These are phyloP conservation scores for Xylaria cubensis DNA, from an alignment of 495 filamentous ascomycete species.

Conservation along the genomic window DNA sequence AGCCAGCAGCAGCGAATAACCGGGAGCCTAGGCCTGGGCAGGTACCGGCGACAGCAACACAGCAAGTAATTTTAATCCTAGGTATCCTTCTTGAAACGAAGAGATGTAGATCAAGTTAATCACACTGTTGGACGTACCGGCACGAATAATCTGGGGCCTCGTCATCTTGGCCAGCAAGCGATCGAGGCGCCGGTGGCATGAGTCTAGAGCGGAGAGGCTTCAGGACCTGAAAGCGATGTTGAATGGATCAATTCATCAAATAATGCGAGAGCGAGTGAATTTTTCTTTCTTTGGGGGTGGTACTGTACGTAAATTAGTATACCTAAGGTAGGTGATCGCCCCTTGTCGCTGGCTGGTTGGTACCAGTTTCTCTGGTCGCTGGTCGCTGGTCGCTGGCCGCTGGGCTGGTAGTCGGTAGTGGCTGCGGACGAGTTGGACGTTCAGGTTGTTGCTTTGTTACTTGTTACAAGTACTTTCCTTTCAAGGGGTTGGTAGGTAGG, in stretches of 20 bases:
- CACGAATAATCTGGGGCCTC: slow-evolving; percentile 78
- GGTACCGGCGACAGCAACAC: background rate
- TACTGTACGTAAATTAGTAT: slow-evolving; percentile 10
- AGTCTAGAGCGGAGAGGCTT: slow-evolving; percentile 33
- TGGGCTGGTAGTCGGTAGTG: too few relatives aligned
- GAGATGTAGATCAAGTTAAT: slow-evolving; percentile 32
- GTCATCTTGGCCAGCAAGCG: slow-evolving; percentile 62
- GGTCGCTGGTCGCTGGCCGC: background rate
- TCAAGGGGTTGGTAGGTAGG: slow-evolving; percentile 6
- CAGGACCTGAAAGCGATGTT: slow-evolving; percentile 16
- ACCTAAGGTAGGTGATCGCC: background rate
- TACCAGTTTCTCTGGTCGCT: too few relatives aligned
- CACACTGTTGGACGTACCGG: slow-evolving; percentile 60
- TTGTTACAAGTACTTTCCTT: background rate
- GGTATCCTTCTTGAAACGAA: slow-evolving; percentile 28
- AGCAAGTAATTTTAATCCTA: slow-evolving; percentile 24
- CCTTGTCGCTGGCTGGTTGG: slow-evolving; percentile 18
- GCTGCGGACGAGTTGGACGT: background rate
- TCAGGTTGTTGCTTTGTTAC: background rate
- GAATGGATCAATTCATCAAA: slow-evolving; percentile 26
- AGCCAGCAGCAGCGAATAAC: slow-evolving; percentile 24
- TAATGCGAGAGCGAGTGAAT: slow-evolving; percentile 10
- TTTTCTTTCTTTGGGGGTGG: slow-evolving; percentile 8
- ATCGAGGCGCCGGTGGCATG: slow-evolving; percentile 33
- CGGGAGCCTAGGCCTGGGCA: background rate